phyloP scores from a whole-genome alignment of 2,329 filamentous ascomycete species.

The Ascosphaera pollenicola region DNA sequence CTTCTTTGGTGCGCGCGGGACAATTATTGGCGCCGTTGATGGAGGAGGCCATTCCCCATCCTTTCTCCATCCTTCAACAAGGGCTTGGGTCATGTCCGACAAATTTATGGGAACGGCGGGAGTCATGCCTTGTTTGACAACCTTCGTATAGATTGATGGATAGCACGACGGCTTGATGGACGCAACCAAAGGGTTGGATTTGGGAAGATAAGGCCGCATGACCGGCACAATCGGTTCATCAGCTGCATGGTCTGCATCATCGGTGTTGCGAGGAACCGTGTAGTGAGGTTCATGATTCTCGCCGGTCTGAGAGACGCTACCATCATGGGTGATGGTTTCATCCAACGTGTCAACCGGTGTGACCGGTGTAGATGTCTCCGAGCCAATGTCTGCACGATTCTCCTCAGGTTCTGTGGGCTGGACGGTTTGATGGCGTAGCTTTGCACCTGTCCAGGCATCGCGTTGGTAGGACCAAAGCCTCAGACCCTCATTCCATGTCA shows the following conservation, averaged over 20 bases:
- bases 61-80: constrained; percentile 78
- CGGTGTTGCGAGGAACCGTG: constrained; percentile 4
- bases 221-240: constrained; percentile 48
- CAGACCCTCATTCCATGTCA: constrained; percentile 60
- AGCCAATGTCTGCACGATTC: constrained; percentile 5
- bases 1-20: neutral
- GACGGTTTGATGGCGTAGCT: constrained; percentile 5
- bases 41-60: constrained; percentile 83
- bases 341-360: constrained; percentile 13
- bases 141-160: constrained; percentile 69
- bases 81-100: constrained; percentile 52
- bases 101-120: constrained; percentile 80
- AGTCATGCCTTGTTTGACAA: constrained; percentile 56
- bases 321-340: neutral
- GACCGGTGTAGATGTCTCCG: constrained; percentile 20
- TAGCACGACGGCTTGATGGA: constrained; percentile 56
- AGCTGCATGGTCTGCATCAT: constrained; percentile 11
- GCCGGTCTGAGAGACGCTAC: neutral
- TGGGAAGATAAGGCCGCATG: constrained; percentile 48
- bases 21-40: constrained; percentile 12
- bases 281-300: constrained; percentile 8
- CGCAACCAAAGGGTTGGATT: constrained; percentile 51
- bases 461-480: constrained; percentile 57
- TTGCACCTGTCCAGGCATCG: constrained; percentile 67
- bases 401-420: neutral